Conservation (phyloP, 441 rosid species). For the Gossypium lobatum region DNA sequence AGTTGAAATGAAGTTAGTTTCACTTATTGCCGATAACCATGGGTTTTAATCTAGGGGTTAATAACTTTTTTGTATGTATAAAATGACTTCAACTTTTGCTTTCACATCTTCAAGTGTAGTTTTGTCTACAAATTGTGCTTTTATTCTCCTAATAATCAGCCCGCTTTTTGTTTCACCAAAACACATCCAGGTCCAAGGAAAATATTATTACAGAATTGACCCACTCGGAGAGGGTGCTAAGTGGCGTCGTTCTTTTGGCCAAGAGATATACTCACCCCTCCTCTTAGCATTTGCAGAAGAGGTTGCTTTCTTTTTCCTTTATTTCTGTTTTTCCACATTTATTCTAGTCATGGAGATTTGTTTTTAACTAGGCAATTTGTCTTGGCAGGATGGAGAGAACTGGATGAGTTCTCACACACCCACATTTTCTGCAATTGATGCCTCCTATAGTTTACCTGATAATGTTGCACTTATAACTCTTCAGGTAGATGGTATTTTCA, state of each 20-base stretch:
- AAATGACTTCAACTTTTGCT: not conserved
- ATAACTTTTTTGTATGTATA: not conserved
- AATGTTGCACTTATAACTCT: slow-evolving; percentile 60
- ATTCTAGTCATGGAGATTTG: slow-evolving; percentile 15
- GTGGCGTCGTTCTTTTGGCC: slow-evolving; percentile 73
- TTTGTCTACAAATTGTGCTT: not conserved
- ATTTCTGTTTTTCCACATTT: slow-evolving; percentile 1
- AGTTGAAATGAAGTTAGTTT: not conserved
- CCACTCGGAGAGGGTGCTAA: slow-evolving; percentile 64
- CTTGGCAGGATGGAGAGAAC: slow-evolving; percentile 47
- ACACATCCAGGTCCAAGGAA: slow-evolving; percentile 51
- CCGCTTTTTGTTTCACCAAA: not conserved
- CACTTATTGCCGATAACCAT: not conserved
- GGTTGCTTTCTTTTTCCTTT: slow-evolving; percentile 25
- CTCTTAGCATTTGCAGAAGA: slow-evolving; percentile 62
- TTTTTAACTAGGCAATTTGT: slow-evolving; percentile 10
- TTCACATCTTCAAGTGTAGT: not conserved
- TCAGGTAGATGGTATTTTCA: slow-evolving; percentile 36
- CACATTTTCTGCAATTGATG: slow-evolving; percentile 46
- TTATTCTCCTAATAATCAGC: not conserved
- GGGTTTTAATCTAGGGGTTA: slow-evolving; percentile 1
- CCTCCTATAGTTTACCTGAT: slow-evolving; percentile 52
- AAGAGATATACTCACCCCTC: slow-evolving; percentile 70
- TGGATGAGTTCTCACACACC: slow-evolving; percentile 45
- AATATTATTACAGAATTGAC: slow-evolving; percentile 49